Percentiles rank a stretch among this genome's conserved stretches.
Evolutionary conservation across 257 asterid genomes (phyloP).

Genomic region (Plantago elongata): DNA sequence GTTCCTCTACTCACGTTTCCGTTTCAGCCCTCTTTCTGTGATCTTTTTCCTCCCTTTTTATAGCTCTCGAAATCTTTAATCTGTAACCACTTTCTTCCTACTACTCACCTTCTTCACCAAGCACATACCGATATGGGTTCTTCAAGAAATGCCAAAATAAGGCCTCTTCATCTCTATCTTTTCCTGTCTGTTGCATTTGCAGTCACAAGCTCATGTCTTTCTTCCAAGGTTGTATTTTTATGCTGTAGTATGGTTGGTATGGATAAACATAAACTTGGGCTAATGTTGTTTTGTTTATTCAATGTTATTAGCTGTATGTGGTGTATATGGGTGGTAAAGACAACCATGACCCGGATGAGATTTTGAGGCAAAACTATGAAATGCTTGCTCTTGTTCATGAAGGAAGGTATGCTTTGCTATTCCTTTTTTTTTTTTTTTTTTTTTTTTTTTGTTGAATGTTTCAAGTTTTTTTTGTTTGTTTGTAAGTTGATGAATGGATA

Average conservation of each 20-base stretch:
- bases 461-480: slow-evolving; percentile 4
- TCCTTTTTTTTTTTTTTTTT: background rate
- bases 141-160: slow-evolving; percentile 23
- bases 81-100: slow-evolving; percentile 9
- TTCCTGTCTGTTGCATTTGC: slow-evolving; percentile 40
- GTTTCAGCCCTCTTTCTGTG: too few relatives aligned
- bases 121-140: slow-evolving; percentile 43
- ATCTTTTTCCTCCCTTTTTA: slow-evolving; percentile 21
- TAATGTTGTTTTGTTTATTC: background rate
- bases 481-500: background rate
- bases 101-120: slow-evolving; percentile 15
- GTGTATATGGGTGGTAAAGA: slow-evolving; percentile 90
- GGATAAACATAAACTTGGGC: too few relatives aligned
- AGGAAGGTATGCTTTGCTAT: slow-evolving; percentile 55
- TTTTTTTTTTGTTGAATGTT: too few relatives aligned
- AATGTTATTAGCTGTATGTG: slow-evolving; percentile 60
- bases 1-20: slow-evolving; percentile 32
- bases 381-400: slow-evolving; percentile 62
- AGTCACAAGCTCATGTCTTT: slow-evolving; percentile 40
- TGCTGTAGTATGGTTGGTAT: background rate
- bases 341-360: slow-evolving; percentile 65
- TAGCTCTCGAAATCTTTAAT: slow-evolving; percentile 13
- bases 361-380: slow-evolving; percentile 66
- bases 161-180: slow-evolving; percentile 30
- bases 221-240: slow-evolving; percentile 54